Percentiles rank a stretch among this genome's conserved stretches.
phyloP scores from a whole-genome alignment of 768 basidiomycete species.

The Boletales sp. region DNA sequence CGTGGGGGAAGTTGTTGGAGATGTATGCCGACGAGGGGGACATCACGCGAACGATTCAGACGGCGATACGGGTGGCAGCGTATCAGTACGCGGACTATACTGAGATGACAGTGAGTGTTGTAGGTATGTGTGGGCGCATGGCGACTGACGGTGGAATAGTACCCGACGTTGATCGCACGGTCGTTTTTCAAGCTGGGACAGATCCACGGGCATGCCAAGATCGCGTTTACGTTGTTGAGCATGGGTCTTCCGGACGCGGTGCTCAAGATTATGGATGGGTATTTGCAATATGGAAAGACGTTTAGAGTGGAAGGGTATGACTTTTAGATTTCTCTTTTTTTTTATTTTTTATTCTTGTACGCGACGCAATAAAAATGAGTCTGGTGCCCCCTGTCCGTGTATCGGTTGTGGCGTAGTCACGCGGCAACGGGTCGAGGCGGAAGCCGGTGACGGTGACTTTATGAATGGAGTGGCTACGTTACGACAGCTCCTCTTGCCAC shows the following conservation, averaged over 20 bases:
- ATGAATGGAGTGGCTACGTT: conserved; percentile 9
- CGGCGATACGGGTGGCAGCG: conserved; percentile 87
- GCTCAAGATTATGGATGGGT: conserved; percentile 89
- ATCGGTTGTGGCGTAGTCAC: background rate
- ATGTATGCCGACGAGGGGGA: conserved; percentile 98
- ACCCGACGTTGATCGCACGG: conserved; percentile 86
- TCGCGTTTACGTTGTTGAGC: conserved; percentile 87
- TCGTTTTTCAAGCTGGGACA: conserved; percentile 92
- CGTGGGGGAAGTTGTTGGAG: conserved; percentile 91
- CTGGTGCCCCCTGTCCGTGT: too few relatives aligned
- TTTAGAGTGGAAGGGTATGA: conserved; percentile 89
- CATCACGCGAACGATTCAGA: conserved; percentile 84
- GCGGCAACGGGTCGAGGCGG: conserved; percentile 7
- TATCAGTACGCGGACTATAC: conserved; percentile 90
- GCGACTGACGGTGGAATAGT: conserved; percentile 33
- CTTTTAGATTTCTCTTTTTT: conserved; percentile 42
- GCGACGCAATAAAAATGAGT: too few relatives aligned
- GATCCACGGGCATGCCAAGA: conserved; percentile 91
- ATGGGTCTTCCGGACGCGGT: conserved; percentile 92
- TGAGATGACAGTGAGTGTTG: conserved; percentile 72
- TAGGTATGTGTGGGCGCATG: background rate
- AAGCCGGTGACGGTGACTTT: conserved; percentile 4
- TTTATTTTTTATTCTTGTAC: background rate
- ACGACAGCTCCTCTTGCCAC: background rate
- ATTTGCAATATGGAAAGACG: conserved; percentile 79